phyloP scores from a whole-genome alignment of 176 grass and related monocot species.

The Microstegium vimineum region DNA sequence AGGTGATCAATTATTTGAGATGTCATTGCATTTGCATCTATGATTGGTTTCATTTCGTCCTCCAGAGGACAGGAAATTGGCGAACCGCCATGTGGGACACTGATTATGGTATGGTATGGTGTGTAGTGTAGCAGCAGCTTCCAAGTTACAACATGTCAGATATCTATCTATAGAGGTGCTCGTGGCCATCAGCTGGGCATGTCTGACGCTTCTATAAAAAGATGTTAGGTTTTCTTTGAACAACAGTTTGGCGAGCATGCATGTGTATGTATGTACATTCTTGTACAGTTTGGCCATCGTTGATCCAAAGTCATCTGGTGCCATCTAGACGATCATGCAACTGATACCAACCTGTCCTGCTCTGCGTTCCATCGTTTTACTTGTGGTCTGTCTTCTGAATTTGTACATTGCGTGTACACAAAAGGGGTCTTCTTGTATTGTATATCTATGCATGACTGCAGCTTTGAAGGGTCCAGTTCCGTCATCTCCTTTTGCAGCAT shows the following conservation, averaged over 20 bases:
- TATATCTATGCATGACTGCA: neutral
- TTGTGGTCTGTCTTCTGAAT: neutral
- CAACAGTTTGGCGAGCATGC: neutral
- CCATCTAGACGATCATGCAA: neutral
- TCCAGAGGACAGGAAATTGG: too few species aligned
- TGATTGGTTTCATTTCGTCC: neutral
- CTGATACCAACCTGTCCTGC: slow-evolving; percentile 9
- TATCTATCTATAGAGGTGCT: neutral
- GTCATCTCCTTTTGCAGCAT: neutral
- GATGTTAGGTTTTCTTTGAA: slow-evolving; percentile 25
- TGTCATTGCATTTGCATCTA: slow-evolving; percentile 12
- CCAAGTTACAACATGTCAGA: neutral
- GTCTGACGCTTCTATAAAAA: slow-evolving; percentile 2
- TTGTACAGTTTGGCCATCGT: slow-evolving; percentile 22
- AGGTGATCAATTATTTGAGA: neutral
- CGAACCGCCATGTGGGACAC: too few species aligned
- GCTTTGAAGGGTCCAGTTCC: neutral
- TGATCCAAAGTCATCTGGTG: neutral
- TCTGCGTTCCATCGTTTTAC: neutral
- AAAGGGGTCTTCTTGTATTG: neutral
- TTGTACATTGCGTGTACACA: neutral
- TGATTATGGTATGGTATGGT: too few species aligned
- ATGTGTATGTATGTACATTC: slow-evolving; percentile 29
- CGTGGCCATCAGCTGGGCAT: slow-evolving; percentile 16
- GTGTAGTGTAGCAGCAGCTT: too few species aligned